These are phyloP conservation scores for Rhododendron henanense DNA, from an alignment of 148 eudicot genomes.

Conservation along the genomic window DNA sequence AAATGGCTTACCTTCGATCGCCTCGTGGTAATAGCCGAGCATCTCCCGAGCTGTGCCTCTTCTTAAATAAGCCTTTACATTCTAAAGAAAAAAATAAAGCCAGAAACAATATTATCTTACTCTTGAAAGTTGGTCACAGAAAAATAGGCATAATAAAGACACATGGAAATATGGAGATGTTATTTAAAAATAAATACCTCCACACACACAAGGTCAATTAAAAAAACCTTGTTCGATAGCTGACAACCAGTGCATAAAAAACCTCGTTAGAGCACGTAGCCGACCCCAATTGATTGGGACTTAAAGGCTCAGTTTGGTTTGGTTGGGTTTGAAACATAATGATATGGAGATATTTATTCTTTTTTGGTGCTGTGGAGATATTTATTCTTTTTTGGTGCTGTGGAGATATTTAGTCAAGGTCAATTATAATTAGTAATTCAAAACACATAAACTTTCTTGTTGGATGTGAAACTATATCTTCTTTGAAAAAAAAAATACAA, in stretches of 20 bases:
- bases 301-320: no score
- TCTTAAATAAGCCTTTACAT: conserved; percentile 82
- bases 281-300: no score
- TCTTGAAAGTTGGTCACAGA: not conserved
- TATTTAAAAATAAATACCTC: not conserved
- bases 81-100: conserved; percentile 35
- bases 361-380: not conserved
- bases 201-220: no score
- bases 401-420: not conserved
- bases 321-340: no score
- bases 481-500: no score
- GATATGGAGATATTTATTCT: no score
- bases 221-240: no score
- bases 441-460: no score
- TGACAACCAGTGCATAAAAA: no score
- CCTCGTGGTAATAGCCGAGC: conserved; percentile 76
- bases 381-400: not conserved
- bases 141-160: not conserved
- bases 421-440: not conserved
- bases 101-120: not conserved
- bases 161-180: not conserved
- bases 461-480: no score
- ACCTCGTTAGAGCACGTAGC: no score
- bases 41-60: conserved; percentile 95
- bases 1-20: conserved; percentile 63